A percentile compares a stretch with the other conserved stretches of the same genome.
These are phyloP conservation scores for Fusarium marasasianum DNA, from an alignment of 2,329 filamentous ascomycete genomes.

Conservation along the genomic window DNA sequence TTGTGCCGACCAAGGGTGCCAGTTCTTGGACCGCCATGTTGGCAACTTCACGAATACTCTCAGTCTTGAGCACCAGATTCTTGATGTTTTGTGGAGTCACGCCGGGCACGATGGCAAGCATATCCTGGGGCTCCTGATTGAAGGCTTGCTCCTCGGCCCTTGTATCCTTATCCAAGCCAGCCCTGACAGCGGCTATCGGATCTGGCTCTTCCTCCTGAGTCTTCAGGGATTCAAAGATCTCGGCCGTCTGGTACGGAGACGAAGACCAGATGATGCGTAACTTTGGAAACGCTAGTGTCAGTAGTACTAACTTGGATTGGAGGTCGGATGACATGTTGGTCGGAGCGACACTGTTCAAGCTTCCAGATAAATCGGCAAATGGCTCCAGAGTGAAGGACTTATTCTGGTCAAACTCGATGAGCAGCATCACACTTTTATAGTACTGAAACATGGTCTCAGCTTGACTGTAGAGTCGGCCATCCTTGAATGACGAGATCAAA, in stretches of 20 bases:
- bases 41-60: constrained; percentile 82
- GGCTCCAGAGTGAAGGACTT: constrained; percentile 96
- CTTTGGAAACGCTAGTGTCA: constrained; percentile 90
- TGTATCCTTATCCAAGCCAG: constrained; percentile 71
- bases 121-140: constrained; percentile 87
- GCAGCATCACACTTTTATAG: constrained; percentile 87
- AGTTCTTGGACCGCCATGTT: constrained; percentile 84
- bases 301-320: constrained; percentile 89
- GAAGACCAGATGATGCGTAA: constrained; percentile 94
- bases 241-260: constrained; percentile 93
- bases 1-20: constrained; percentile 77
- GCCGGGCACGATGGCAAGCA: constrained; percentile 86
- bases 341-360: constrained; percentile 69
- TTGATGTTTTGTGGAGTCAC: constrained; percentile 82
- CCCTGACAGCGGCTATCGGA: constrained; percentile 83
- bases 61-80: constrained; percentile 75
- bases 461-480: constrained; percentile 91
- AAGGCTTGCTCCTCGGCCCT: constrained; percentile 76
- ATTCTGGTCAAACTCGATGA: constrained; percentile 98
- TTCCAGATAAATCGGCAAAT: constrained; percentile 73
- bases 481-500: constrained; percentile 89
- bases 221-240: constrained; percentile 96
- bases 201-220: constrained; percentile 90
- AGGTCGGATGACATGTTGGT: constrained; percentile 73
- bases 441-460: constrained; percentile 93